Evolutionary conservation across 768 basidiomycete genomes (phyloP).

Genomic region (Lactarius pseudohatsudake): DNA sequence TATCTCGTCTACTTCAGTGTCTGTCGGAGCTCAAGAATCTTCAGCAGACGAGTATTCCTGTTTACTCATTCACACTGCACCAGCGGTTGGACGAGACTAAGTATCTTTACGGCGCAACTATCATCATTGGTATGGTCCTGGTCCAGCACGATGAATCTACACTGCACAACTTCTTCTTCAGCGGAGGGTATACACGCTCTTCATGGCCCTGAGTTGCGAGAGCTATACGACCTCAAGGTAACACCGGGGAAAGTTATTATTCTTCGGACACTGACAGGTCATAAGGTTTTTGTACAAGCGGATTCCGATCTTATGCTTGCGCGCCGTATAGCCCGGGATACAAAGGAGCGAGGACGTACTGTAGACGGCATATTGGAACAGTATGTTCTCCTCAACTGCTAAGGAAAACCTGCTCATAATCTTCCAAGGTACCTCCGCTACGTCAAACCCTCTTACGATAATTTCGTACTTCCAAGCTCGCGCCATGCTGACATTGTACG

Average conservation of each 20-base stretch:
- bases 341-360: constrained; percentile 81
- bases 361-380: constrained; percentile 90
- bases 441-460: constrained; percentile 94
- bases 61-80: constrained; percentile 92
- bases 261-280: neutral
- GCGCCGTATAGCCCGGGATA: constrained; percentile 83
- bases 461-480: constrained; percentile 87
- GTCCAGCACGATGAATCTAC: neutral
- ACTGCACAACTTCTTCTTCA: constrained; percentile 32
- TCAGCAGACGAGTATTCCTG: constrained; percentile 82
- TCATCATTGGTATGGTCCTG: constrained; percentile 70
- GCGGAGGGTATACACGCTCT: constrained; percentile 93
- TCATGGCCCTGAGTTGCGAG: constrained; percentile 73
- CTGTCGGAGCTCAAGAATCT: constrained; percentile 82
- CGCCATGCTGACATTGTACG: constrained; percentile 85
- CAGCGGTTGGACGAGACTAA: constrained; percentile 77
- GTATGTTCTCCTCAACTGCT: constrained; percentile 40
- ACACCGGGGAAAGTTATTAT: neutral
- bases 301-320: constrained; percentile 98
- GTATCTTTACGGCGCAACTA: constrained; percentile 90
- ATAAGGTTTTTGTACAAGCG: constrained; percentile 83
- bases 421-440: constrained; percentile 79
- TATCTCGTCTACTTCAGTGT: constrained; percentile 50
- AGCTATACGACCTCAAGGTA: constrained; percentile 90
- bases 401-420: neutral